phyloP scores from a whole-genome alignment of 805 yeast species.

The Kluyveromyces wickerhamii region DNA sequence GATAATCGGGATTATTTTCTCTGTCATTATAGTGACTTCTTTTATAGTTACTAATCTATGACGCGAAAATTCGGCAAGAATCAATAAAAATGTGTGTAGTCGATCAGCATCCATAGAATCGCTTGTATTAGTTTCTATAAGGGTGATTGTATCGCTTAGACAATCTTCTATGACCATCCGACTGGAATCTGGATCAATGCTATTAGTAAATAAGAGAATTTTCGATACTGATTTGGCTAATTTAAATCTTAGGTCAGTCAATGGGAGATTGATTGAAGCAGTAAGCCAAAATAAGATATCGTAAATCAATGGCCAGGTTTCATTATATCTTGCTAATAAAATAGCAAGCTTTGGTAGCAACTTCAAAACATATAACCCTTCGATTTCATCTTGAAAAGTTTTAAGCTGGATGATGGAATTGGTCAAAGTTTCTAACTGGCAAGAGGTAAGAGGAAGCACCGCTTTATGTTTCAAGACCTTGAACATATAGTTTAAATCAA shows the following conservation, averaged over 20 bases:
- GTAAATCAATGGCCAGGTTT: slow-evolving; percentile 37
- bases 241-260: slow-evolving; percentile 51
- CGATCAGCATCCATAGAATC: slow-evolving; percentile 24
- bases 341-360: slow-evolving; percentile 20
- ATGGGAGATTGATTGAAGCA: slow-evolving; percentile 37
- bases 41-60: slow-evolving; percentile 10
- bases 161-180: slow-evolving; percentile 23
- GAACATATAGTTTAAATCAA: slow-evolving; percentile 10
- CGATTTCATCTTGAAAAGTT: slow-evolving; percentile 11
- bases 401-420: slow-evolving; percentile 30
- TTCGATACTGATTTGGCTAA: slow-evolving; percentile 60
- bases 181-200: slow-evolving; percentile 19
- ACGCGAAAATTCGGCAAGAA: slow-evolving; percentile 29
- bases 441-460: slow-evolving; percentile 1
- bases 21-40: slow-evolving; percentile 9
- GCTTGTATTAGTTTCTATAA: slow-evolving; percentile 8
- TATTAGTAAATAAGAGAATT: slow-evolving; percentile 31
- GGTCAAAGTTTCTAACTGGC: slow-evolving; percentile 30
- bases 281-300: slow-evolving; percentile 42
- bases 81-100: slow-evolving; percentile 30
- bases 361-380: slow-evolving; percentile 10
- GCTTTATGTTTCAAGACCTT: neutral
- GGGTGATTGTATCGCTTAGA: slow-evolving; percentile 17
- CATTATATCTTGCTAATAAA: slow-evolving; percentile 14
- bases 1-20: slow-evolving; percentile 34